phyloP scores from a whole-genome alignment of 805 yeast genomes.

The Millerago galiae region DNA sequence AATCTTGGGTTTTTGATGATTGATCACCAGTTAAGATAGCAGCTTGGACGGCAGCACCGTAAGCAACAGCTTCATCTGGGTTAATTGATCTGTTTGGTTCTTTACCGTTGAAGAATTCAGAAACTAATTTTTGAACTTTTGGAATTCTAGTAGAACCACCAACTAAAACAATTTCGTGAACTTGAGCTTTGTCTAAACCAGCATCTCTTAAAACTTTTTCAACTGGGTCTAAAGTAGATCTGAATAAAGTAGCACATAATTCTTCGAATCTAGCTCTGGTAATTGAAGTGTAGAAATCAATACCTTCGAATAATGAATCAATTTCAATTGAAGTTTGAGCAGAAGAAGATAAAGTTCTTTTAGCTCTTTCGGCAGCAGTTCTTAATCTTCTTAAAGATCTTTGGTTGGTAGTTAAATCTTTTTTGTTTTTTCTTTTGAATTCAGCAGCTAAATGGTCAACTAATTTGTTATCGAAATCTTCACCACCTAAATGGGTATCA shows the following conservation, averaged over 20 bases:
- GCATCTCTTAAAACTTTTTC: conserved; percentile 92
- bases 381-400: conserved; percentile 96
- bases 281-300: conserved; percentile 92
- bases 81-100: conserved; percentile 94
- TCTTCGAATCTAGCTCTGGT: conserved; percentile 98
- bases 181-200: conserved; percentile 81
- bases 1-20: conserved; percentile 93
- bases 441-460: conserved; percentile 88
- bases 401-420: conserved; percentile 84
- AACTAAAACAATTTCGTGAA: conserved; percentile 88
- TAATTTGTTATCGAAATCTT: conserved; percentile 92
- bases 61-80: conserved; percentile 99
- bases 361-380: conserved; percentile 97
- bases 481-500: conserved; percentile 34
- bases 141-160: conserved; percentile 99
- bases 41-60: conserved; percentile 99
- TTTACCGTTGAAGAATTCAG: conserved; percentile 96
- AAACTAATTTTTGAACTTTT: conserved; percentile 89
- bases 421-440: conserved; percentile 95
- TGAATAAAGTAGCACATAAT: conserved; percentile 88
- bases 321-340: conserved; percentile 94
- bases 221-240: conserved; percentile 91
- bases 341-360: conserved; percentile 95
- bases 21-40: conserved; percentile 95
- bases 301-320: conserved; percentile 91